These are phyloP conservation scores for Xylariales sp. DNA, from an alignment of 2,329 filamentous ascomycete species.

Conservation along the genomic window DNA sequence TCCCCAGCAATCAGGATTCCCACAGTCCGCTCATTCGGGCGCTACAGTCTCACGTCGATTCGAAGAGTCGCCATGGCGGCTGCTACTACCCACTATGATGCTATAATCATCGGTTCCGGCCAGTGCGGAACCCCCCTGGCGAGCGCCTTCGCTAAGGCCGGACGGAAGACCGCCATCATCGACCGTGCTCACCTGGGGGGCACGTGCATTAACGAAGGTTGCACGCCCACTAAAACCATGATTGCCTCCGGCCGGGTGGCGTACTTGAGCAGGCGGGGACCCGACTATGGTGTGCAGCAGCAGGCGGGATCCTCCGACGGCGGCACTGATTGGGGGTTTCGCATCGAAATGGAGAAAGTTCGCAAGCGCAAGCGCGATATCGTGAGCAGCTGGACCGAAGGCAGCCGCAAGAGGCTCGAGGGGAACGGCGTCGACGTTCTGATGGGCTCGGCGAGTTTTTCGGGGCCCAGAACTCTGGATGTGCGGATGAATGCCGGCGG, in stretches of 20 bases:
- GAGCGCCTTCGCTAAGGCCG: conserved; percentile 38
- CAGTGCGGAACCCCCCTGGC: conserved; percentile 48
- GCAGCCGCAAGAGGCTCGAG: conserved; percentile 37
- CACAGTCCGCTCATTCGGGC: too few species aligned
- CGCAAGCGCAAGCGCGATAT: conserved; percentile 50
- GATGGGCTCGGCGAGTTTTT: conserved; percentile 40
- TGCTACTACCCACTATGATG: conserved; percentile 28
- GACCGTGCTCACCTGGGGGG: conserved; percentile 47
- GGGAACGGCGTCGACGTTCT: conserved; percentile 38
- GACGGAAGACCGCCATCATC: conserved; percentile 39
- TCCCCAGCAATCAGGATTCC: too few species aligned
- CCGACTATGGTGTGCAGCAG: conserved; percentile 40
- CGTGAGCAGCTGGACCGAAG: conserved; percentile 42
- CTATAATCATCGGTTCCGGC: conserved; percentile 48
- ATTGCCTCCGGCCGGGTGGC: conserved; percentile 47
- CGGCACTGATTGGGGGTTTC: not conserved
- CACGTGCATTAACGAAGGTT: conserved; percentile 51
- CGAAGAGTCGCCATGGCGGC: too few species aligned
- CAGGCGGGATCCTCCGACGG: too few species aligned
- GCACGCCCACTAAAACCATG: conserved; percentile 55
- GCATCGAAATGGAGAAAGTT: conserved; percentile 43
- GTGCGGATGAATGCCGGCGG: conserved; percentile 24
- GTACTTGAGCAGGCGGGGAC: conserved; percentile 35
- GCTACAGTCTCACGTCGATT: too few species aligned
- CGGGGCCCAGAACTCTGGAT: conserved; percentile 25